Base-by-base conservation (phyloP, 2,329 filamentous ascomycete species). In the Pyrenochaeta sp. region DNA sequence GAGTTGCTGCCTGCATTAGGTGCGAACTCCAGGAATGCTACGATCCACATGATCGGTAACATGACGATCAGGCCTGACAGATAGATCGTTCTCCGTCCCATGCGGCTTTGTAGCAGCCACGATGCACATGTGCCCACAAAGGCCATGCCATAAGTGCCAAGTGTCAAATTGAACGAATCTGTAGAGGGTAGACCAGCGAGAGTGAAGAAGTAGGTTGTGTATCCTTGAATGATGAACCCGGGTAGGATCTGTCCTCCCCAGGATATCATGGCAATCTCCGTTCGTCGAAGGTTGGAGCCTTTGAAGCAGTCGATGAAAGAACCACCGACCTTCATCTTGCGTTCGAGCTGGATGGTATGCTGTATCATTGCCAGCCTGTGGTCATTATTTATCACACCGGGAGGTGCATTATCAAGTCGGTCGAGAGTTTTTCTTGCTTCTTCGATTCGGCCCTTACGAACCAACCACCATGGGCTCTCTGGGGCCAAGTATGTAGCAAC, bases 361-460 rank as follows among this genome's bases (percentile, higher is more conserved):
- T 89, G 82, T 86, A 95, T 94, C 88, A 94, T 92, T 56, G 87
- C 84, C 42, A 94, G 78, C 0, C 87, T 91, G 10, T 46, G 29
- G 18, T 51, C 38, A 4, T 35, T 44, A 20, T 53, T 40, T 17
- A 41, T 28, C 9, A 11, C 53, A 30, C 58, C 77, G 82, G 5
- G 84, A 86, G 28, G 88, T 72, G 7, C 85, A 80, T 37, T 83
- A 70, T 17, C 88, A 75, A 5, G 83, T 74, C 29, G 74, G 69
- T 72, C 86, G 86, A 27, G 86, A 85, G 15, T 15, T 14, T 27
- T 30, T 22, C 27, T 44, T n/a, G 48, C 48, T 23, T 87, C 82
- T 4, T 83, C 79, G 29, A 80, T 71, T 22, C 76, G 78, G 21
- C 81, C 83, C 51, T 78, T 79, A 26, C 85, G 81, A 31, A 88